Conservation (phyloP, 148 eudicot species). For the Pouteria glomerata region DNA sequence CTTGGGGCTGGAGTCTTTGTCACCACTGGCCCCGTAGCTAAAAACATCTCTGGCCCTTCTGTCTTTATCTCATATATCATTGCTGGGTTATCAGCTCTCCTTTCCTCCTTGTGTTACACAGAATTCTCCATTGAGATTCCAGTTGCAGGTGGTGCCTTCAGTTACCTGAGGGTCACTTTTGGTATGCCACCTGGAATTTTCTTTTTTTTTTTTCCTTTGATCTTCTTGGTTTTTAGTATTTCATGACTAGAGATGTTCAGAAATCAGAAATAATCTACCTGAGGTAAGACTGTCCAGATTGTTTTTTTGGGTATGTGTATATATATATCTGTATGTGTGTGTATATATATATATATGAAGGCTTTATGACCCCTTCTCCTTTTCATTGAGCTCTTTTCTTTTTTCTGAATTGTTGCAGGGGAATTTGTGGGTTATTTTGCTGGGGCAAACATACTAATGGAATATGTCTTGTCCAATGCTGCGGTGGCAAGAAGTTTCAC, state of each 20-base stretch:
- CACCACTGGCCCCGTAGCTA: slow-evolving; percentile 64
- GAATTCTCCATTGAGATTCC: slow-evolving; percentile 72
- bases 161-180: slow-evolving; percentile 74
- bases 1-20: slow-evolving; percentile 86
- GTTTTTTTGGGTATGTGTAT: no score
- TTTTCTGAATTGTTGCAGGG: slow-evolving; percentile 33
- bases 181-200: no score
- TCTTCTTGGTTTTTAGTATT: no score
- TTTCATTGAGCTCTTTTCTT: not conserved
- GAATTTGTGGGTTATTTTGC: slow-evolving; percentile 76
- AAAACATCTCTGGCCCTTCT: slow-evolving; percentile 51
- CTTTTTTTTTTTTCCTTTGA: no score
- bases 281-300: no score
- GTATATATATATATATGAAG: no score
- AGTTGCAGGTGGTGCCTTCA: slow-evolving; percentile 85
- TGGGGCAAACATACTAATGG: slow-evolving; percentile 81
- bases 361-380: no score
- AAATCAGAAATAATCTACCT: no score
- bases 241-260: no score
- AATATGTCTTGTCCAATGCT: slow-evolving; percentile 77
- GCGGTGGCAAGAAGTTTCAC: slow-evolving; percentile 85
- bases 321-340: no score
- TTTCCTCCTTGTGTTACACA: slow-evolving; percentile 74
- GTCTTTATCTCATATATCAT: slow-evolving; percentile 62
- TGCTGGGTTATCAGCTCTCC: slow-evolving; percentile 66